Base-by-base conservation (phyloP, 2,329 filamentous ascomycete genomes). In the Rhynchosporium agropyri region DNA sequence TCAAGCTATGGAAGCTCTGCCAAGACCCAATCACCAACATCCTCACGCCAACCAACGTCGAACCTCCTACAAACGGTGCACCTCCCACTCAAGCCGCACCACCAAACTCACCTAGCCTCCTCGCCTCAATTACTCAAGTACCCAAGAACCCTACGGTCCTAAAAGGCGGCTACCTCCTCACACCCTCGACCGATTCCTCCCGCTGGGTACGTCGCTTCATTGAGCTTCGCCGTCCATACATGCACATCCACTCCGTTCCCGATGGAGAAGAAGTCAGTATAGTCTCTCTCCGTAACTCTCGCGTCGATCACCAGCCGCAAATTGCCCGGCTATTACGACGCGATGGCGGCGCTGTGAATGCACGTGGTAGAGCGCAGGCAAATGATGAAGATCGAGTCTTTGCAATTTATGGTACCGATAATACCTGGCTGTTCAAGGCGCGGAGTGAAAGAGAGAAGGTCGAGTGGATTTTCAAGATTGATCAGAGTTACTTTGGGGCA, bases 381-480 rank as follows among this genome's bases (percentile, higher is more conserved):
- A 65, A 68, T 45, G 65, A 65, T 26, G 68, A 72, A 43, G 77
- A 75, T 7, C 71, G 73, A 9, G 90, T 98, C 46, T 99, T 97
- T 81, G 95, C 95, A 12, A 86, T 99, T 57, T 99, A 98, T 74
- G 94, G 91, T 48, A 91, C 89, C 64, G 90, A 95, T 75, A 97
- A 97, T 76, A 97, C 93, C 38, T 99, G 93, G 84, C 81, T 99
- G 46, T 98, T 99, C 76, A 91, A 92, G 13, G 91, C 92, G 29
- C 84, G 92, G 63, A 94, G 87, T 71, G 94, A 97, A 79, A 84
- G 88, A 55, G 93, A 97, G 76, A 97, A 97, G 81, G 89, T 93
- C 70, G 95, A 98, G 75, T 99, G 95, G 95, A 97, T 99, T 70
- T 84, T 96, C 76, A 89, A 90, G 72, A 92, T 99, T 70, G 95